Base-by-base conservation (phyloP, 106 monocot species). In the Dendrobium officinale region DNA sequence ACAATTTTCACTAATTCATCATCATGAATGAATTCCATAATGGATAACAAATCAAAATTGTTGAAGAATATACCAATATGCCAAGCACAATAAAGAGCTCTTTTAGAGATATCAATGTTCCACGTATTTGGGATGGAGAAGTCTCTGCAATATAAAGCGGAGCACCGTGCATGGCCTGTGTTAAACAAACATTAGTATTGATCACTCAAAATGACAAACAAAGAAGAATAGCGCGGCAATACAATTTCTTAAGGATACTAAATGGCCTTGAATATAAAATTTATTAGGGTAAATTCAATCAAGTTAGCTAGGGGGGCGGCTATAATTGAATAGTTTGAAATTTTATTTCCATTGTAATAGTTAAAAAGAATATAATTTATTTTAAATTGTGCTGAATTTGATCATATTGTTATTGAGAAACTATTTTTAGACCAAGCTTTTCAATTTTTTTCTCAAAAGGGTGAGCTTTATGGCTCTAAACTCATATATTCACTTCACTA, bases 131-230 rank as follows among this genome's bases (percentile, higher is more conserved):
- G 27, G 98, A 95, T 80, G 98, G 98, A 15, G 92, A 91, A 0
- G 98, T 95, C 83, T 98, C 97, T 44, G 98, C 95, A 70, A 98
- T 98, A 87, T 95, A 98, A 3, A 98, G 87, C 77, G 98, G 98
- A 78, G 92, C 98, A 81, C 98, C 92, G 84, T 95, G 95, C 98
- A 98, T 98, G 15, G 98, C 97, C 97, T 97, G 88, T 51, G 42
- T n/a, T 44, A 9, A 64, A 22, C 64, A 64, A 64, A 64, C 24
- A 26, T 6, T 9, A 64, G 9, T 24, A n/a, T 64, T 15, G 24
- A 5, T 61, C 20, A 61, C 5, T 61, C 0, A 20, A 61, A 61
- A 6, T 47, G 0, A 7, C 47, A 47, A 10, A 7, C 10, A 47
- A 7, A 47, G 6, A 47, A 47, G 47, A 51, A 51, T 15, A 15